Percentiles rank a stretch among this genome's conserved stretches.
Conservation (phyloP, 176 grass and related monocot species). For the Pontederia paniculata region DNA sequence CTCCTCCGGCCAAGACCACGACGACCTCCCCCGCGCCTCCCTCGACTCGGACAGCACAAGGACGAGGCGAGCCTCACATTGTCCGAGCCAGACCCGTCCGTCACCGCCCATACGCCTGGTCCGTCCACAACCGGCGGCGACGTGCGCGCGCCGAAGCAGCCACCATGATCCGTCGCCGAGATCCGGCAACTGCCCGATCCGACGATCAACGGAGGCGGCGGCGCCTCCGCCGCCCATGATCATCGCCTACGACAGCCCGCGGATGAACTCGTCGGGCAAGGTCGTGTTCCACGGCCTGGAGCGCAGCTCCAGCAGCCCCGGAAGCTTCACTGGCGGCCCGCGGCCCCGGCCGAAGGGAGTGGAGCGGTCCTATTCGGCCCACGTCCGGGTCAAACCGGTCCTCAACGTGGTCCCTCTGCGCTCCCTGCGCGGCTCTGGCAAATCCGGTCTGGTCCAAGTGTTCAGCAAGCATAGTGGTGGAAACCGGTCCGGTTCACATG, state of each 20-base stretch:
- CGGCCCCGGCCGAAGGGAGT: background rate
- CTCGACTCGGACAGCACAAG: conserved; percentile 53
- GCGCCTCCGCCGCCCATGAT: background rate
- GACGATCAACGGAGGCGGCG: background rate
- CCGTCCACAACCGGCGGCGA: conserved; percentile 10
- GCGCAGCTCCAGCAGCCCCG: background rate
- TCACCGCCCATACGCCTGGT: conserved; percentile 44
- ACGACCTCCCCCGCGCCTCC: conserved; percentile 60
- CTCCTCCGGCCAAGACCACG: conserved; percentile 55
- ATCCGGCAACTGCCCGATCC: background rate
- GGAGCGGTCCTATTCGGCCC: background rate
- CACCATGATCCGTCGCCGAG: conserved; percentile 12
- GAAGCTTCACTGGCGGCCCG: background rate
- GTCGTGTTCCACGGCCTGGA: background rate
- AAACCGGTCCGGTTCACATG: too few relatives aligned
- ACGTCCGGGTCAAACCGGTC: background rate
- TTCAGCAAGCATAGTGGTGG: background rate
- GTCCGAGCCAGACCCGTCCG: conserved; percentile 14
- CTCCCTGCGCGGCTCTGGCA: background rate
- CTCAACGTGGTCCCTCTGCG: background rate
- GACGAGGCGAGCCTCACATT: too few relatives aligned
- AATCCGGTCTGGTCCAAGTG: background rate
- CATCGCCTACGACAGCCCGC: background rate
- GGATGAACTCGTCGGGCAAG: background rate
- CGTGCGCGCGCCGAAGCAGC: background rate